A percentile compares a stretch with the other conserved stretches of the same genome.
Conservation (phyloP, 345 rosid species). For the Alliaria petiolata region DNA sequence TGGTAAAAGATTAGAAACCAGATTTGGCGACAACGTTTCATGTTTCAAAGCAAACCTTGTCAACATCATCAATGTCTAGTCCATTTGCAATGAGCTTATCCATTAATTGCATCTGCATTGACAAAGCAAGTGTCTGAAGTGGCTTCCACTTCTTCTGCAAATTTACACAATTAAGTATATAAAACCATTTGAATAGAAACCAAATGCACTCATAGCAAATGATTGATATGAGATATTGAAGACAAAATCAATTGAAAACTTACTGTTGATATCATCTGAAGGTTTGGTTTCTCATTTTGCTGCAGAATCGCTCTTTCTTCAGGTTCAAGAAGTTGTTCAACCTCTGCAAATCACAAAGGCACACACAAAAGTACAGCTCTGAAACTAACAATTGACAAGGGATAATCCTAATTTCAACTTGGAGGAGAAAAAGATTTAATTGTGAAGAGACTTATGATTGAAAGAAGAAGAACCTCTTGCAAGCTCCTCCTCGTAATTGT, state of each 20-base stretch:
- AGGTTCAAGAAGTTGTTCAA: conserved; percentile 66
- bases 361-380: neutral
- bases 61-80: conserved; percentile 55
- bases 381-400: neutral
- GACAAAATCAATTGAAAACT: neutral
- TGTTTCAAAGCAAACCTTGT: conserved; percentile 48
- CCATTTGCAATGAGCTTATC: conserved; percentile 67
- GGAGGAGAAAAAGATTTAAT: neutral
- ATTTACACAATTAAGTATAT: neutral
- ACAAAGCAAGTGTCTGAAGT: conserved; percentile 75
- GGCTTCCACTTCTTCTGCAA: conserved; percentile 85
- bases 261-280: conserved; percentile 40
- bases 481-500: conserved; percentile 39
- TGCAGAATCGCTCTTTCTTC: conserved; percentile 67
- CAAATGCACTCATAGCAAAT: neutral
- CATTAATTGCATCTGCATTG: conserved; percentile 64
- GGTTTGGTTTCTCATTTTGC: conserved; percentile 61
- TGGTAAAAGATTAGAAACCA: neutral
- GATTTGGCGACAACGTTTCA: neutral
- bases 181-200: neutral
- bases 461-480: conserved; percentile 38
- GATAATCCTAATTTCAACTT: neutral
- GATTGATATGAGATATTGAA: neutral
- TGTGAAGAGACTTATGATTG: neutral
- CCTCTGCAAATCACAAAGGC: conserved; percentile 39